These are phyloP conservation scores for Talinum fruticosum DNA, from an alignment of 148 eudicot genomes.

Conservation along the genomic window DNA sequence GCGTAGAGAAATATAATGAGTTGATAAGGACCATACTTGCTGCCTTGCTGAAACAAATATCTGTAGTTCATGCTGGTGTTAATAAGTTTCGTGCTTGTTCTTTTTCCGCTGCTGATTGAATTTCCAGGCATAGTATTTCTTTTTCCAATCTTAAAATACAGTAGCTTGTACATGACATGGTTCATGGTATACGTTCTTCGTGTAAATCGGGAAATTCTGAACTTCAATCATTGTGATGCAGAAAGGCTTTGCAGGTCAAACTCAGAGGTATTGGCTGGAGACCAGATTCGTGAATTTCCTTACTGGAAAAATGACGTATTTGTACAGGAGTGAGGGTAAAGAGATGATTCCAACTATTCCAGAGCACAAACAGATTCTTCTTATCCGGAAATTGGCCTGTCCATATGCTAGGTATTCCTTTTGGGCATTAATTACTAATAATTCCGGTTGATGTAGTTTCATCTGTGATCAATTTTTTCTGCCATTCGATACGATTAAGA, in stretches of 20 bases:
- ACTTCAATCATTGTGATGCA: slow-evolving; percentile 2
- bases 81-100: not conserved
- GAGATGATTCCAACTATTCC: slow-evolving; percentile 36
- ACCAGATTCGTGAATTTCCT: slow-evolving; percentile 7
- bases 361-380: slow-evolving; percentile 23
- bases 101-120: not conserved
- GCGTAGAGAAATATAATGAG: no score
- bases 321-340: slow-evolving; percentile 29
- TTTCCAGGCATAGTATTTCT: not conserved
- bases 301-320: slow-evolving; percentile 28
- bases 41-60: no score
- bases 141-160: not conserved
- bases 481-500: not conserved
- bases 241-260: slow-evolving; percentile 22
- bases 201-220: not conserved
- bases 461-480: not conserved
- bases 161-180: not conserved
- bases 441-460: not conserved
- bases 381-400: slow-evolving; percentile 22
- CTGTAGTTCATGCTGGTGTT: no score
- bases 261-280: not conserved
- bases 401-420: slow-evolving; percentile 19
- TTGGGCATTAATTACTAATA: not conserved
- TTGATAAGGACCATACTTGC: no score
- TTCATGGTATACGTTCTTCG: not conserved